A percentile compares a stretch with the other conserved stretches of the same genome.
Evolutionary conservation across 2,329 filamentous ascomycete genomes (phyloP).

Genomic region (Monosporascus sp.): DNA sequence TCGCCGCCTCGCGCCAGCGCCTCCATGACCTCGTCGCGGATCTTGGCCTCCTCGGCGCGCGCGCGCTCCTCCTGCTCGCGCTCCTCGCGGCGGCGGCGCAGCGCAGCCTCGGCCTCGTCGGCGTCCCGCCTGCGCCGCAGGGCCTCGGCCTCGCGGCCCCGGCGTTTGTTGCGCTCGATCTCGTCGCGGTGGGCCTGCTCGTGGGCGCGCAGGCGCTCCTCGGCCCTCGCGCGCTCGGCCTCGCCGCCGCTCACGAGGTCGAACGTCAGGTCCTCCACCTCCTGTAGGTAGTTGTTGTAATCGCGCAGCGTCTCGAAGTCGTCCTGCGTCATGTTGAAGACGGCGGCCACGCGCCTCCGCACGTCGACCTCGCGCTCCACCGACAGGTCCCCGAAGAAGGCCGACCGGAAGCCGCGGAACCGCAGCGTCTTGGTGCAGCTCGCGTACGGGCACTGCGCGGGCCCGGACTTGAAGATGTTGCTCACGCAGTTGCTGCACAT

Average conservation of each 20-base stretch:
- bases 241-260: slow-evolving; percentile 74
- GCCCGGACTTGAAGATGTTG: slow-evolving; percentile 87
- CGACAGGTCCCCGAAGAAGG: slow-evolving; percentile 83
- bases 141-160: slow-evolving; percentile 52
- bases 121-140: slow-evolving; percentile 48
- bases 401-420: slow-evolving; percentile 74
- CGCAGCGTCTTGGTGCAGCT: slow-evolving; percentile 83
- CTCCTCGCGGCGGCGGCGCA: slow-evolving; percentile 57
- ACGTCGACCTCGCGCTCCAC: slow-evolving; percentile 95
- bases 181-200: slow-evolving; percentile 66
- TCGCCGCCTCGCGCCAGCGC: slow-evolving; percentile 53
- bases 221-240: slow-evolving; percentile 48
- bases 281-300: slow-evolving; percentile 93
- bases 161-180: slow-evolving; percentile 56
- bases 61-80: slow-evolving; percentile 67
- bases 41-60: slow-evolving; percentile 55
- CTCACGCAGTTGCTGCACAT: slow-evolving; percentile 97
- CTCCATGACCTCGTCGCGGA: slow-evolving; percentile 64
- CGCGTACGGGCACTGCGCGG: slow-evolving; percentile 86
- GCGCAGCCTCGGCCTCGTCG: slow-evolving; percentile 62
- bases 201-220: slow-evolving; percentile 51
- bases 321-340: slow-evolving; percentile 84
- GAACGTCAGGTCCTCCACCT: slow-evolving; percentile 84
- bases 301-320: slow-evolving; percentile 81
- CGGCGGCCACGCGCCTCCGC: slow-evolving; percentile 67